A percentile compares a stretch with the other conserved stretches of the same genome.
These are phyloP conservation scores for Setaria italica DNA, from an alignment of 202 grass and related monocot genomes.

Conservation along the genomic window DNA sequence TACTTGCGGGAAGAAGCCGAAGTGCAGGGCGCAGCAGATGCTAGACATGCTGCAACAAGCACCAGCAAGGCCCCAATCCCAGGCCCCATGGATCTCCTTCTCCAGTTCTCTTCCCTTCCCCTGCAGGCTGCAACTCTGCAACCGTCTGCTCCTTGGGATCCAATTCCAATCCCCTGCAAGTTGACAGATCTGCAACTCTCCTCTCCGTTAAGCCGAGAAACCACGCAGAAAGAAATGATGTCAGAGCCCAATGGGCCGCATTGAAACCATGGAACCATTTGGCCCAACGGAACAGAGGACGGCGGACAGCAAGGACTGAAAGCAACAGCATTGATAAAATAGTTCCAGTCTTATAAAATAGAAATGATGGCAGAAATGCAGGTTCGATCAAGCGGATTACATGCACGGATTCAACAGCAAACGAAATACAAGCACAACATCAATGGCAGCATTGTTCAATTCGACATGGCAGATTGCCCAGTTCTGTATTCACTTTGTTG, in stretches of 20 bases:
- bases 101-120: not conserved
- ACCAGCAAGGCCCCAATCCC: slow-evolving; percentile 22
- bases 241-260: slow-evolving; percentile 48
- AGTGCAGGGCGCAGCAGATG: not conserved
- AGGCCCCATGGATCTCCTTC: slow-evolving; percentile 39
- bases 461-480: not conserved
- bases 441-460: slow-evolving; percentile 8
- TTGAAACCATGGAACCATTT: not conserved
- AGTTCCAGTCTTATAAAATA: slow-evolving; percentile 34
- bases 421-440: not conserved
- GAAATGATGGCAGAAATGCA: slow-evolving; percentile 24
- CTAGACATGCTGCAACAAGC: slow-evolving; percentile 27
- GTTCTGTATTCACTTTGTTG: not conserved
- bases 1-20: slow-evolving; percentile 54
- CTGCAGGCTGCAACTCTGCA: slow-evolving; percentile 1
- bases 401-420: slow-evolving; percentile 15
- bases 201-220: not conserved
- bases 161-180: slow-evolving; percentile 5
- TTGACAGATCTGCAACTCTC: slow-evolving; percentile 24
- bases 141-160: not conserved
- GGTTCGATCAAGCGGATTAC: slow-evolving; percentile 34
- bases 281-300: slow-evolving; percentile 11
- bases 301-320: not conserved
- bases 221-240: not conserved
- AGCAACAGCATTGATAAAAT: slow-evolving; percentile 34